Evolutionary conservation across 225 moss, liverwort and hornwort genomes (phyloP), one percentile per base, ranked within the genome.

Genomic region (Pseudoscleropodium purum): DNA sequence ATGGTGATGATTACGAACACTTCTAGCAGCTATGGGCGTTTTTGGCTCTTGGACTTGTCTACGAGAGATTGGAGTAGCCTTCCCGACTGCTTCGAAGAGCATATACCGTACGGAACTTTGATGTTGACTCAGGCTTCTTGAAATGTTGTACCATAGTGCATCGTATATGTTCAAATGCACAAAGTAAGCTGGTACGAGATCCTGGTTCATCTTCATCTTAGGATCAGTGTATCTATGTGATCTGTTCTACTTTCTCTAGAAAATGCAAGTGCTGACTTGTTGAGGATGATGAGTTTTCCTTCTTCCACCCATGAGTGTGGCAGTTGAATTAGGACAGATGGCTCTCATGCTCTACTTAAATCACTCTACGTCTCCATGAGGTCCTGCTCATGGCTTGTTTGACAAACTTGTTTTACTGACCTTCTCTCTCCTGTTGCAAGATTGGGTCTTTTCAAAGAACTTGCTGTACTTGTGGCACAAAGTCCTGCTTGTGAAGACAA

Each of bases 11-110:
- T 43, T 26, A 0, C 5, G 0, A 0, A 3, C 15, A 15, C 9
- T 21, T 27, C 0, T 23, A 7, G 13, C 3, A 15, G 3, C 1
- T 0, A 1, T 25, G 20, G 4, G 15, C 15, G 15, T 73, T 73
- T 15, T 27, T 73, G 73, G 73, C 27, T 73, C 43, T 16, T 73
- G 15, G 27, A 73, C 73, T 43, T 73, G 27, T 15, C 16, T 9
- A 26, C 9, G 0, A 16, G 27, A 16, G 27, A 73, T 43, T 73
- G 73, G 73, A 43, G 73, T 27, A 43, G 27, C 3, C 73, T 27
- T 43, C 15, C 73, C 27, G 27, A 43, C 5, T 43, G 3, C 27
- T 73, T 34, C 2, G 0, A 72, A 39, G 10, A 4, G 52, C 62
- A 29, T 62, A n/a, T n/a, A n/a, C n/a, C 2, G 27, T 14, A 5